Evolutionary conservation across 2,329 filamentous ascomycete genomes (phyloP), one percentile per base, ranked within the genome.

Genomic region (Arthrobotrys musiformis): DNA sequence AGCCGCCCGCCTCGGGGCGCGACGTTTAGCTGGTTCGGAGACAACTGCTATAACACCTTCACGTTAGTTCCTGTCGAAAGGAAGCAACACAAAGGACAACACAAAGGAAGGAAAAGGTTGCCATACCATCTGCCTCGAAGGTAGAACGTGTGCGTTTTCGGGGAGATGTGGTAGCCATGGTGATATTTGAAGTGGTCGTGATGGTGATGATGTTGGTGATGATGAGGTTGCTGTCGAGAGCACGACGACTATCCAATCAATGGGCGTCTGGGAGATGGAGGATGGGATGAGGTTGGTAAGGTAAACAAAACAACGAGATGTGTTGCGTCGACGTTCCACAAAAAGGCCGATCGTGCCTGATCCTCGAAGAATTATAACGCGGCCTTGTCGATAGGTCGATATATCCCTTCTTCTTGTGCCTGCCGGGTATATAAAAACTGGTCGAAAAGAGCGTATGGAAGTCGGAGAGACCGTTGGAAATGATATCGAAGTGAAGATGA

Each of bases 301-400:
- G 72, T 76, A 76, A 76, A 76, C 64, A 76, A 42, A 76, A 76
- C 72, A 67, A 42, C 44, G 40, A 52, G 56, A 69, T 70, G 72
- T 70, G 72, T 76, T 76, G 72, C 48, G 46, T 30, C 8, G 70
- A 48, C 37, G 63, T 75, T 67, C 70, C 44, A 17, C 40, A 40
- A 26, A 7, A n/a, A n/a, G n/a, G 70, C n/a, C 44, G 54, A 63
- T 69, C 63, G 56, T 37, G 58, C 8, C 11, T 24, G 33, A 33
- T 70, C 54, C 9, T 44, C 58, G 61, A 42, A 13, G 48, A n/a
- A n/a, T n/a, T n/a, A 7, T 19, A 42, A 17, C 62, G 67, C 56
- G 67, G 28, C 35, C 24, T 56, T 56, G n/a, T 2, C 7, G 15
- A 17, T 40, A 19, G 11, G 17, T 7, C n/a, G n/a, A 19, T 40